Conservation (phyloP, 2,329 filamentous ascomycete genomes). For the Verticillium longisporum region DNA sequence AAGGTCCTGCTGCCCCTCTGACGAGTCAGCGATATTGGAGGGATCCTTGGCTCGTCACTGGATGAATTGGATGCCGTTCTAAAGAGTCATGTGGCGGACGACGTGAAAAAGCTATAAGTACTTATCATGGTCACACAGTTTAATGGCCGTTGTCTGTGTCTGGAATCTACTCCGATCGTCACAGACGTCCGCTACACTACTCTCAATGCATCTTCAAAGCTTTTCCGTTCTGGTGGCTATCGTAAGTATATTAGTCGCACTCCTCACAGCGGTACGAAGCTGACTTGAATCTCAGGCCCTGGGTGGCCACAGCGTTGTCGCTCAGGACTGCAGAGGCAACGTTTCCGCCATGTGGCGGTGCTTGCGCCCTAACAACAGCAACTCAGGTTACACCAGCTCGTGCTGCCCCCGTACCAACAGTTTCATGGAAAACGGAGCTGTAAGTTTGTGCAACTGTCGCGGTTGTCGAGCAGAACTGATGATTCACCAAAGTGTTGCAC, state of each 20-base stretch:
- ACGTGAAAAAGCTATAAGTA: not conserved
- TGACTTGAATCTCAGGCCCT: not conserved
- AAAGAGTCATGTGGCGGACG: not conserved
- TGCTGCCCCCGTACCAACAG: not conserved
- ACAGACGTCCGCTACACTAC: not conserved
- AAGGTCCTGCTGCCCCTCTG: not conserved
- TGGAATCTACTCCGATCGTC: not conserved
- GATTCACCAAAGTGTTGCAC: conserved; percentile 1
- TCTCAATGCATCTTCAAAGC: not conserved
- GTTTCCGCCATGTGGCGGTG: not conserved
- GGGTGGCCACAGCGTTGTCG: not conserved
- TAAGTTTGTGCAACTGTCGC: not conserved
- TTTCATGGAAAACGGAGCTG: not conserved
- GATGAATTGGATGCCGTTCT: not conserved
- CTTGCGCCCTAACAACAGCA: not conserved
- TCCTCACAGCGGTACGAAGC: too few species aligned
- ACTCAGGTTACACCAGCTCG: conserved; percentile 3
- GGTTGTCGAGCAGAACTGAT: not conserved
- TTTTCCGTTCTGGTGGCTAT: not conserved
- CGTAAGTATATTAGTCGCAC: not conserved
- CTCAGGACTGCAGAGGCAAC: not conserved
- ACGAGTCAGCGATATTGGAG: not conserved
- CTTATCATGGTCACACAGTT: not conserved
- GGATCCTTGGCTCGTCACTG: not conserved
- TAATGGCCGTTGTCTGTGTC: not conserved